Percentiles rank a stretch among this genome's conserved stretches.
Evolutionary conservation across 176 grass and related monocot species (phyloP).

Genomic region (Oryza punctata): DNA sequence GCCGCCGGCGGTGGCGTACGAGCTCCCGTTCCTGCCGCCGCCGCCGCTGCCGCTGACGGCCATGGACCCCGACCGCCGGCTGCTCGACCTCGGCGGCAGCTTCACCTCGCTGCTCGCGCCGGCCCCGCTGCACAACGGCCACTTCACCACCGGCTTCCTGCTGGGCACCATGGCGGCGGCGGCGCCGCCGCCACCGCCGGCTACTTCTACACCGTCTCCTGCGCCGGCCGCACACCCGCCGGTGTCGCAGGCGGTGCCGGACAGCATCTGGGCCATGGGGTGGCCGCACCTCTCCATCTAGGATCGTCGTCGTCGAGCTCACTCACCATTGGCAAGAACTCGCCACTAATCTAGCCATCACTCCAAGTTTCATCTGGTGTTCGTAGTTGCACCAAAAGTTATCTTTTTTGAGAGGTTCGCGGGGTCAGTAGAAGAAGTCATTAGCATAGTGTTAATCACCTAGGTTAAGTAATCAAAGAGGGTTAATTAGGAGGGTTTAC

Average conservation of each 20-base stretch:
- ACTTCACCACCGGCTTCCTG: conserved; percentile 34
- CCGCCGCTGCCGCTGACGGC: not conserved
- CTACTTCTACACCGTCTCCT: not conserved
- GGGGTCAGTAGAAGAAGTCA: not conserved
- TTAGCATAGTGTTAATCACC: not conserved
- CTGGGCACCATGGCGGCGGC: not conserved
- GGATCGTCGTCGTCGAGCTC: not conserved
- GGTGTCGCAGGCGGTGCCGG: conserved; percentile 37
- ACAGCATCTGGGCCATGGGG: conserved; percentile 49
- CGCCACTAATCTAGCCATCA: conserved; percentile 13
- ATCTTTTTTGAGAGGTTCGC: not conserved
- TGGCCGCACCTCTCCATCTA: conserved; percentile 65
- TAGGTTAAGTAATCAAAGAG: not conserved
- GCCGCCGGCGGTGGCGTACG: conserved; percentile 21
- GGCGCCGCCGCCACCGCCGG: not conserved
- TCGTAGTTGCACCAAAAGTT: not conserved
- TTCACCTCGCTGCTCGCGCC: conserved; percentile 58
- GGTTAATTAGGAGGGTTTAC: not conserved
- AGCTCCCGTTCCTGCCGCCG: conserved; percentile 1
- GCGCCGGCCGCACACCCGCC: not conserved
- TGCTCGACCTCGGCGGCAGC: conserved; percentile 60
- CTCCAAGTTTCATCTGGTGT: not conserved
- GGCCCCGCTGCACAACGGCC: not conserved
- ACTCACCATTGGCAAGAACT: not conserved
- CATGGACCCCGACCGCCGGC: conserved; percentile 38